Percentiles rank a stretch among this genome's conserved stretches.
phyloP scores from a whole-genome alignment of 805 yeast genomes.

The Cyberlindnera sargentensis region DNA sequence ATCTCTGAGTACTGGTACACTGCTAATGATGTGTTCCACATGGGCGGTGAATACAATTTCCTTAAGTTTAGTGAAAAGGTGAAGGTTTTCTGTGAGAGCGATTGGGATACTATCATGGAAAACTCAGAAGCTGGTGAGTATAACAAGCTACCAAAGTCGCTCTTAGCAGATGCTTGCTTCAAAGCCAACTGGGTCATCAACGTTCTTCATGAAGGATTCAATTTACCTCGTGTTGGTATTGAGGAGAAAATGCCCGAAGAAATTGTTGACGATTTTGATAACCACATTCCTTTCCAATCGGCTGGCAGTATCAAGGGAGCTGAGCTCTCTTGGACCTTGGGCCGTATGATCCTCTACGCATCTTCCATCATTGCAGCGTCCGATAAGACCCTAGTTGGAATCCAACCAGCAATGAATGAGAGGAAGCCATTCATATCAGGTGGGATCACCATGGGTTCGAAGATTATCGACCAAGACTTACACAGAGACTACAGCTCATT shows the following conservation, averaged over 20 bases:
- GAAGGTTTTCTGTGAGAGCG: slow-evolving; percentile 63
- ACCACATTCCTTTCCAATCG: slow-evolving; percentile 67
- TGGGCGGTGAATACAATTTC: slow-evolving; percentile 86
- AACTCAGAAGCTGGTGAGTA: slow-evolving; percentile 50
- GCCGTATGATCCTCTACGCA: slow-evolving; percentile 78
- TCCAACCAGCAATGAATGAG: slow-evolving; percentile 21
- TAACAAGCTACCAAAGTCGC: slow-evolving; percentile 46
- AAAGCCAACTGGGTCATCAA: slow-evolving; percentile 93
- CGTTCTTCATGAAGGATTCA: slow-evolving; percentile 87
- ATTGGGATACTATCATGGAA: slow-evolving; percentile 55
- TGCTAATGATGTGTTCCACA: slow-evolving; percentile 80
- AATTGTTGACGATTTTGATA: slow-evolving; percentile 17
- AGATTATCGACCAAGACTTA: slow-evolving; percentile 1
- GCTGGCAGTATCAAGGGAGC: slow-evolving; percentile 74
- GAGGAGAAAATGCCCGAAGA: slow-evolving; percentile 32
- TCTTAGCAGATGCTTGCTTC: slow-evolving; percentile 75
- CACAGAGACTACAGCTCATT: slow-evolving; percentile 3
- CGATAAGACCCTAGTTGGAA: slow-evolving; percentile 12
- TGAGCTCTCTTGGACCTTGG: slow-evolving; percentile 94
- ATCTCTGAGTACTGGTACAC: slow-evolving; percentile 97
- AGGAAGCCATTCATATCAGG: slow-evolving; percentile 18
- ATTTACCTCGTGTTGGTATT: slow-evolving; percentile 64
- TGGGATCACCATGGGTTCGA: slow-evolving; percentile 6
- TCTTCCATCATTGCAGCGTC: slow-evolving; percentile 37
- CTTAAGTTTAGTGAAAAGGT: slow-evolving; percentile 59